Evolutionary conservation across 257 asterid genomes (phyloP).

Genomic region (Solanum paucissectum): DNA sequence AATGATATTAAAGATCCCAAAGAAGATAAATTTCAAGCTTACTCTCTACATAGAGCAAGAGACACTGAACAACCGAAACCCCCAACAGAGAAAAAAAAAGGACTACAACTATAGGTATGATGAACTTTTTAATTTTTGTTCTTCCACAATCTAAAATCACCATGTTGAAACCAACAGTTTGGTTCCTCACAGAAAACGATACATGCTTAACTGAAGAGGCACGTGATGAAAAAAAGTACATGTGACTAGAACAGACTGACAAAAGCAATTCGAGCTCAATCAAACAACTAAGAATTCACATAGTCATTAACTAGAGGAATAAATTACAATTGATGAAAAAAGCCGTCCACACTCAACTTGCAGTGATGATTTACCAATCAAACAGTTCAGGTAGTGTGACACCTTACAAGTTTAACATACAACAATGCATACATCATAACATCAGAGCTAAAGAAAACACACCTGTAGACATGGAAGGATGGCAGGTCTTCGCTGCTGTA

Average conservation of each 20-base stretch:
- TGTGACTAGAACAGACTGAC: neutral
- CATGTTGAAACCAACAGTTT: neutral
- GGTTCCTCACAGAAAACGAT: neutral
- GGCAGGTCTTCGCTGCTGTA: constrained; percentile 87
- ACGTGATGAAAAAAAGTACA: neutral
- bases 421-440: neutral
- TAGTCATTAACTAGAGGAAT: neutral
- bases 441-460: constrained; percentile 2
- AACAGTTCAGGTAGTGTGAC: neutral
- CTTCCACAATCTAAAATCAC: neutral
- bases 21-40: neutral
- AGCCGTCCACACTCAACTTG: neutral
- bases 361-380: neutral
- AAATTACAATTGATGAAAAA: neutral
- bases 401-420: neutral
- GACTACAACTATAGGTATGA: neutral
- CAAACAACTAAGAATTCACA: neutral
- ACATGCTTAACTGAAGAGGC: neutral
- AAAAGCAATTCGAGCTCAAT: neutral
- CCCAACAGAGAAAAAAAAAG: neutral
- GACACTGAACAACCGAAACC: neutral
- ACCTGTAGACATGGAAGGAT: constrained; percentile 99
- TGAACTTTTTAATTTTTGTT: neutral
- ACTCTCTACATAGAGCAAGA: neutral
- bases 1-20: neutral